phyloP scores from a whole-genome alignment of 768 basidiomycete genomes.

The Fibroporia radiculosa region DNA sequence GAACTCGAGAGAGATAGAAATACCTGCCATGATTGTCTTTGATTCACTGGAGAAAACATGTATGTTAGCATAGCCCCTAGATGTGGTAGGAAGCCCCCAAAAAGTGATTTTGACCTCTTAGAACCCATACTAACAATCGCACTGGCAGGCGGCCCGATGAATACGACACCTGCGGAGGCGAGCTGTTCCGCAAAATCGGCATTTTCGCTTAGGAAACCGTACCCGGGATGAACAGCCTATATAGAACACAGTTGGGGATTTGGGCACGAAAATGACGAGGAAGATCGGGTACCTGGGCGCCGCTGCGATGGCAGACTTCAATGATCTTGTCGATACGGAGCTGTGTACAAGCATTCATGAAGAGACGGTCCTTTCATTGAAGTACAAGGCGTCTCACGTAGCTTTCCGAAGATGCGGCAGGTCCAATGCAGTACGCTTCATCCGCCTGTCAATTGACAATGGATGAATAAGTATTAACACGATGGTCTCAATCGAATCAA shows the following conservation, averaged over 20 bases:
- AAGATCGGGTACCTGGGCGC: conserved; percentile 66
- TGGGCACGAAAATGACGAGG: not conserved
- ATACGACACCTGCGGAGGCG: conserved; percentile 73
- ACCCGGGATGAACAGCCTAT: conserved; percentile 92
- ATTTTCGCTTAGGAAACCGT: conserved; percentile 89
- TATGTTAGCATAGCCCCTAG: not conserved
- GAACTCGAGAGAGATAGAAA: conserved; percentile 11
- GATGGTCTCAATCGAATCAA: not conserved
- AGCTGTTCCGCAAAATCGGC: conserved; percentile 71
- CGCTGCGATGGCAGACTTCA: conserved; percentile 69
- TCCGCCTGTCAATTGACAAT: conserved; percentile 33
- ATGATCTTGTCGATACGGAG: conserved; percentile 85
- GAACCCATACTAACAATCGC: conserved; percentile 95
- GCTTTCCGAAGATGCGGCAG: conserved; percentile 81
- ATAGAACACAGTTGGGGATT: not conserved
- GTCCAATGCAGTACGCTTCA: conserved; percentile 67
- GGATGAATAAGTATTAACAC: too few relatives aligned
- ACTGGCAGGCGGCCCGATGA: conserved; percentile 83
- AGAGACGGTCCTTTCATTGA: not conserved
- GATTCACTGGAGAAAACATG: conserved; percentile 54
- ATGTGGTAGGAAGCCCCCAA: too few relatives aligned
- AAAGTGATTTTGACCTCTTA: conserved; percentile 55
- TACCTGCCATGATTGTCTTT: conserved; percentile 89
- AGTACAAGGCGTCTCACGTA: conserved; percentile 45
- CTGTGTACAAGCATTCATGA: conserved; percentile 33